Percentiles rank a stretch among this genome's conserved stretches.
Evolutionary conservation across 306 rosid genomes (phyloP).

Genomic region (Prunus persica): Prunus_persica_NCBIv2 NC_034012.1:1540501-1541000

Average conservation of each 20-base stretch:
- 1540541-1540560: conserved; percentile 28
- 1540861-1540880: background rate
- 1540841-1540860: background rate
- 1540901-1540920: background rate
- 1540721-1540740: conserved; percentile 27
- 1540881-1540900: background rate
- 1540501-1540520: background rate
- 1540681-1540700: conserved; percentile 33
- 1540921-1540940: background rate
- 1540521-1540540: conserved; percentile 12
- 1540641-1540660: conserved; percentile 27
- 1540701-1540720: conserved; percentile 22
- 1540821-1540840: background rate
- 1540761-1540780: conserved; percentile 2
- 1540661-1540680: conserved; percentile 26
- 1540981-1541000: background rate
- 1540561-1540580: conserved; percentile 18
- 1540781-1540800: background rate
- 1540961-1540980: background rate
- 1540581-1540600: conserved; percentile 24
- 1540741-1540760: conserved; percentile 17
- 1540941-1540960: background rate
- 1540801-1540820: background rate
- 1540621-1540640: conserved; percentile 35
- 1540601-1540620: conserved; percentile 34